These are phyloP conservation scores for Graphiopsis chlorocephala DNA, from an alignment of 2,329 filamentous ascomycete species.

Conservation along the genomic window DNA sequence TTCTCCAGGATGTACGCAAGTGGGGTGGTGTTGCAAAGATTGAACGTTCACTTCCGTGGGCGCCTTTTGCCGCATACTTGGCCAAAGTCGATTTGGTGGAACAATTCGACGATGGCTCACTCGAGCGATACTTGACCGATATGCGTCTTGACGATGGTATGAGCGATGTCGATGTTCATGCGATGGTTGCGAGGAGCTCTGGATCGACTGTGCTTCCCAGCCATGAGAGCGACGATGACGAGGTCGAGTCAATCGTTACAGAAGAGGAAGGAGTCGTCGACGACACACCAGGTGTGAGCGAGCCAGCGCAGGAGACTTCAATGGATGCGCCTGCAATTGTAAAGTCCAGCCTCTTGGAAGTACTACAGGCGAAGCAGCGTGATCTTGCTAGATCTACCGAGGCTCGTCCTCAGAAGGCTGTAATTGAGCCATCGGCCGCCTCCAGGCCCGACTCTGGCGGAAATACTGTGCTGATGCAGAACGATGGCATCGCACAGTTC, in stretches of 20 bases:
- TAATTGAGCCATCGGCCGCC: neutral
- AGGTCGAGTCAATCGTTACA: conserved; percentile 26
- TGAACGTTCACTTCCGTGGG: conserved; percentile 46
- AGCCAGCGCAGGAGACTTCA: neutral
- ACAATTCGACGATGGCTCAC: conserved; percentile 41
- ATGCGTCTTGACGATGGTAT: conserved; percentile 28
- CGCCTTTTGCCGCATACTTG: conserved; percentile 45
- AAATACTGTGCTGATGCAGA: conserved; percentile 11
- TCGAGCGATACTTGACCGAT: conserved; percentile 37
- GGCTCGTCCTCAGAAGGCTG: conserved; percentile 8
- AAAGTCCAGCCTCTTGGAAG: neutral
- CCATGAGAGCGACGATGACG: conserved; percentile 38
- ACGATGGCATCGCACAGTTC: conserved; percentile 15
- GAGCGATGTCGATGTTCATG: conserved; percentile 38
- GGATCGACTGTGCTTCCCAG: conserved; percentile 46
- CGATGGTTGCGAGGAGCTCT: conserved; percentile 48
- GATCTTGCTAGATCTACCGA: conserved; percentile 20
- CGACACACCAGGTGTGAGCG: neutral
- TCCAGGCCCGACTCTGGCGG: neutral
- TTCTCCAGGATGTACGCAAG: conserved; percentile 29
- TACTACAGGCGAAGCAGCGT: conserved; percentile 38
- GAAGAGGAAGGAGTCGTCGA: neutral
- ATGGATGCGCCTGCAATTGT: neutral
- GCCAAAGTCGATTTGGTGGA: conserved; percentile 39
- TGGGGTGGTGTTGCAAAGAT: conserved; percentile 44